Percentiles rank a stretch among this genome's conserved stretches.
phyloP scores from a whole-genome alignment of 202 grass and related monocot genomes.

The Brachypodium distachyon region DNA sequence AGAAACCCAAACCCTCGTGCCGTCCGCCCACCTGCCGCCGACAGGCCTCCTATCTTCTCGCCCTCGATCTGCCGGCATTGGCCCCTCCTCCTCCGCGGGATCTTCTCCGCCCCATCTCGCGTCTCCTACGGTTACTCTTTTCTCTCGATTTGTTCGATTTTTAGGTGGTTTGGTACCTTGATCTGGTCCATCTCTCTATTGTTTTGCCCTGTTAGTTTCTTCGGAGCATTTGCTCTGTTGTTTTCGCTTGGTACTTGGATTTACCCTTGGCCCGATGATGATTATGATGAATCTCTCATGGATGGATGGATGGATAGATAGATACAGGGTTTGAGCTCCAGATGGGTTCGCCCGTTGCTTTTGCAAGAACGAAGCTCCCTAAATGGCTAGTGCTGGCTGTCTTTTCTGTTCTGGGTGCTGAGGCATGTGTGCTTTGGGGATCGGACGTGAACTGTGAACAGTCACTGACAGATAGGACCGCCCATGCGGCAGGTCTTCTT shows the following conservation, averaged over 20 bases:
- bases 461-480: neutral
- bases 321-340: conserved; percentile 9
- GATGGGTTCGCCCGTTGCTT: neutral
- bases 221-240: neutral
- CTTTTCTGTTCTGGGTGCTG: conserved; percentile 15
- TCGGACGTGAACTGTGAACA: neutral
- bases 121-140: neutral
- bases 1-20: neutral
- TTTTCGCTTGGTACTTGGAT: conserved; percentile 3
- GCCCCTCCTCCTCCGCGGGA: neutral
- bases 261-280: conserved; percentile 23
- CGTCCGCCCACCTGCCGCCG: neutral
- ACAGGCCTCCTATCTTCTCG: neutral
- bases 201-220: neutral
- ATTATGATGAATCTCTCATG: neutral
- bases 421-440: neutral
- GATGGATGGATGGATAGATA: neutral
- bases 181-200: neutral
- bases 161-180: neutral
- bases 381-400: conserved; percentile 20
- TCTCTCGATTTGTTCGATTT: neutral
- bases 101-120: neutral
- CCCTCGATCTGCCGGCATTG: neutral
- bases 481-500: neutral
- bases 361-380: neutral